Evolutionary conservation across 768 basidiomycete genomes (phyloP), one percentile per base, ranked within the genome.

Genomic region (Lyophyllum semitale): DNA sequence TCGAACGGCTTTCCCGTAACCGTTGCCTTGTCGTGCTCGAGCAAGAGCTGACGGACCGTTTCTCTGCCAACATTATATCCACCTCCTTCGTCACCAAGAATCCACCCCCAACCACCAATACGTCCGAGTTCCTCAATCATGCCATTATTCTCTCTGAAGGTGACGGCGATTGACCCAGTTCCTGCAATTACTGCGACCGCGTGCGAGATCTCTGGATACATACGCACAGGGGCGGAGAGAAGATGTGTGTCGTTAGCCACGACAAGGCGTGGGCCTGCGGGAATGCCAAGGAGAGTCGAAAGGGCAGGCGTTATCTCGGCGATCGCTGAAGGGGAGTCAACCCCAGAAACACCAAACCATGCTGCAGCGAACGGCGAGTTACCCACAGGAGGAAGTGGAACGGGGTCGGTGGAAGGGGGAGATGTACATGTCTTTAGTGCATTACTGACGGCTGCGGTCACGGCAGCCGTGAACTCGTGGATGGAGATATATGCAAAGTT

Each of bases 221-320:
- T 72, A 35, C 82, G 78, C 12, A 94, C 76, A 4, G 93, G 91
- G 0, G 91, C 84, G 9, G 91, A 90, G 42, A 96, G 84, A 42
- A 96, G 87, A 63, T 89, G 83, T 0, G 91, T 89, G 67, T 96
- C 93, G 68, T 95, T 95, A 38, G 86, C 78, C 47, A 95, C 78
- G 38, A 77, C 72, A 22, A 94, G 73, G 3, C 74, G 67, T 7
- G 80, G 76, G 17, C 84, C 83, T 0, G 70, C 59, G 4, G 87
- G 83, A 48, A 93, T 76, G 26, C 71, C 77, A 4, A 91, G 75
- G 17, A 92, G 78, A 2, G 64, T 63, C 2, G 88, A 80, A 40
- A 92, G 71, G 11, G 77, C 71, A 3, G 74, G 70, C 0, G 82
- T 79, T 46, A 93, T 75, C 9, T 76, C 76, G 13, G 76, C 79